Conservation (phyloP, 1,284 basidiomycete species). For the Irpex rosettiformis region DNA sequence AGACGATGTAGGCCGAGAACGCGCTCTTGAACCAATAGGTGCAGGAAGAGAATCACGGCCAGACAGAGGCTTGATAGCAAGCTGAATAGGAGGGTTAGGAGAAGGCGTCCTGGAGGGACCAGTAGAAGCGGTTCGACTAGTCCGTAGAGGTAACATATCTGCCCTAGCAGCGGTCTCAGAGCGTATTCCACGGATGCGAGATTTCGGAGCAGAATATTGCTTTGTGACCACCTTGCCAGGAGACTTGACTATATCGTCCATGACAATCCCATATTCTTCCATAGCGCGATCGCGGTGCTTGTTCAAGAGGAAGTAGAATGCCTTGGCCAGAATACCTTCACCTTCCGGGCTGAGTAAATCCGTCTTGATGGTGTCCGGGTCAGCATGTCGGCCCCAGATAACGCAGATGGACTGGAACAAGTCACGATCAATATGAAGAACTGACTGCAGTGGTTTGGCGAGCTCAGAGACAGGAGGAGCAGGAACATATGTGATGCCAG, state of each 20-base stretch:
- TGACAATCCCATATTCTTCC: conserved; percentile 56
- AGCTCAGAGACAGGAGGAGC: conserved; percentile 65
- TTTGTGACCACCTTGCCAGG: conserved; percentile 40
- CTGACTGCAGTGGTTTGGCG: conserved; percentile 63
- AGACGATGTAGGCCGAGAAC: conserved; percentile 33
- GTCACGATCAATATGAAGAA: conserved; percentile 79
- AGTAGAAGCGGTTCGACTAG: conserved; percentile 20
- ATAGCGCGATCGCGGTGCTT: conserved; percentile 76
- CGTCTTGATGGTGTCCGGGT: conserved; percentile 51
- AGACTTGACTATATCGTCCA: conserved; percentile 32
- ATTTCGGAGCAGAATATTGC: conserved; percentile 41
- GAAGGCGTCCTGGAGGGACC: conserved; percentile 31
- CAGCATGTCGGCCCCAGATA: conserved; percentile 76
- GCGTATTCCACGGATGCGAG: conserved; percentile 6
- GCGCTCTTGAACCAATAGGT: conserved; percentile 44
- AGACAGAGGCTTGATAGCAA: conserved; percentile 16
- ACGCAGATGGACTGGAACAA: conserved; percentile 86
- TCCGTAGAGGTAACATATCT: background rate
- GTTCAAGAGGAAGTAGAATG: conserved; percentile 86
- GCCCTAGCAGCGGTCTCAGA: background rate
- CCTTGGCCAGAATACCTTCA: conserved; percentile 81
- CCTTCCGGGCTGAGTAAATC: conserved; percentile 65
- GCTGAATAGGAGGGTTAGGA: conserved; percentile 24
- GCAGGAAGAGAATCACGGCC: conserved; percentile 43
- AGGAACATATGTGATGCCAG: conserved; percentile 52